Evolutionary conservation across 441 rosid genomes (phyloP), one percentile per base, ranked within the genome.

Genomic region (Croton laevigatus): DNA sequence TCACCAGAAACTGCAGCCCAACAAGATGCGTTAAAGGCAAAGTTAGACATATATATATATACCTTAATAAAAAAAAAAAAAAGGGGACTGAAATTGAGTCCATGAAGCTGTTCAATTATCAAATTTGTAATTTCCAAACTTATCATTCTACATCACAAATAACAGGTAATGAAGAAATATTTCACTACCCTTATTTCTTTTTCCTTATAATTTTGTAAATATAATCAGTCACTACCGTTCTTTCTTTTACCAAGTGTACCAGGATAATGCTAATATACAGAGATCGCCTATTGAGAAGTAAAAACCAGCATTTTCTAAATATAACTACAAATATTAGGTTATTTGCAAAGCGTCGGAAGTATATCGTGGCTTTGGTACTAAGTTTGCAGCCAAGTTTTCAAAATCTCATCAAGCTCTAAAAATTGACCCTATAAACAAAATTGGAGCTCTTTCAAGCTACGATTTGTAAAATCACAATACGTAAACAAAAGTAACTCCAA

Each of bases 1-100:
- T 61, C 59, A 69, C 80, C 79, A 76, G 83, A 65, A 62, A 52
- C 68, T 45, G 40, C 62, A 76, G 32, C 9, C 53, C 54, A 61
- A 9, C 46, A 60, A 66, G 27, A 51, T 62, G 48, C 20, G 59
- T 71, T 44, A 71, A 40, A 20, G n/a, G 52, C 62, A 54, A 13
- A 72, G 63, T 11, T 54, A 23, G 3, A 40, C 22, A 14, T n/a
- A 40, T 22, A 22, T 14, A 42, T 8, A 42, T 8, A 23, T 58
- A 54, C 13, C 42, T 27, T n/a, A n/a, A n/a, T n/a, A n/a, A n/a
- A n/a, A n/a, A 58, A 42, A 5, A 16, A 22, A 71, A 16, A 22
- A 71, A 22, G 11, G 9, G n/a, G 27, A 70, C 38, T 5, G 38
- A 8, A 65, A 59, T 52, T 14, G 64, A 53, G 13, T 17, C 6